A percentile compares a stretch with the other conserved stretches of the same genome.
These are phyloP conservation scores for Microsporum canis DNA, from an alignment of 2,329 filamentous ascomycete species.

Conservation along the genomic window DNA sequence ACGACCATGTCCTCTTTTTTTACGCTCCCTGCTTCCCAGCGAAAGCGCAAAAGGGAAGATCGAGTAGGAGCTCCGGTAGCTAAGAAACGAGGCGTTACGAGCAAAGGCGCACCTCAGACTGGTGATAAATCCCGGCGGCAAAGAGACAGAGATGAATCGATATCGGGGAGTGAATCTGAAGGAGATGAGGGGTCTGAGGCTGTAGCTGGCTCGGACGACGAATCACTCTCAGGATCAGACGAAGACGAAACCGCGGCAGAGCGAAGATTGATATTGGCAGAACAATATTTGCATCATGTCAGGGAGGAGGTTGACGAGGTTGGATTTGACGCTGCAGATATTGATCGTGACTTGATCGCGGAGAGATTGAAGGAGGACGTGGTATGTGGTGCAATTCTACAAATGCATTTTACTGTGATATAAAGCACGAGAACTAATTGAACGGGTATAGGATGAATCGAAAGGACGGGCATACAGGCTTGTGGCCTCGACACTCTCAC, in stretches of 20 bases:
- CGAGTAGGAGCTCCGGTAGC: slow-evolving; percentile 31
- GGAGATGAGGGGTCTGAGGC: slow-evolving; percentile 44
- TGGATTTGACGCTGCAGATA: slow-evolving; percentile 87
- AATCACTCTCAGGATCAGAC: slow-evolving; percentile 50
- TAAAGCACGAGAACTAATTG: background rate
- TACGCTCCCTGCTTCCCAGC: slow-evolving; percentile 71
- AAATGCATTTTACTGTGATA: background rate
- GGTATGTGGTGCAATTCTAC: slow-evolving; percentile 29
- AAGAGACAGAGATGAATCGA: slow-evolving; percentile 57
- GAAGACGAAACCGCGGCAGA: slow-evolving; percentile 77
- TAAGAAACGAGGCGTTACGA: slow-evolving; percentile 36
- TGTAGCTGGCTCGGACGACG: slow-evolving; percentile 35
- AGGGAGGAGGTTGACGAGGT: slow-evolving; percentile 68
- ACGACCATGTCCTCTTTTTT: slow-evolving; percentile 84
- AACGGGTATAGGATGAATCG: slow-evolving; percentile 51
- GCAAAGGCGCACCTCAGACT: slow-evolving; percentile 21
- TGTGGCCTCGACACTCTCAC: slow-evolving; percentile 62
- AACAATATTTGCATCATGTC: slow-evolving; percentile 86
- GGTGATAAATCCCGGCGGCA: slow-evolving; percentile 29
- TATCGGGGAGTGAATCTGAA: slow-evolving; percentile 71
- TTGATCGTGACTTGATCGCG: slow-evolving; percentile 85
- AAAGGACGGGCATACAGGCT: slow-evolving; percentile 82
- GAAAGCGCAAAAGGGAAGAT: slow-evolving; percentile 72
- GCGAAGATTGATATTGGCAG: slow-evolving; percentile 71
- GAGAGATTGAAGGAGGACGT: slow-evolving; percentile 85